Base-by-base conservation (phyloP, 2,329 filamentous ascomycete species). In the Bimuria novae-zelandiae region DNA sequence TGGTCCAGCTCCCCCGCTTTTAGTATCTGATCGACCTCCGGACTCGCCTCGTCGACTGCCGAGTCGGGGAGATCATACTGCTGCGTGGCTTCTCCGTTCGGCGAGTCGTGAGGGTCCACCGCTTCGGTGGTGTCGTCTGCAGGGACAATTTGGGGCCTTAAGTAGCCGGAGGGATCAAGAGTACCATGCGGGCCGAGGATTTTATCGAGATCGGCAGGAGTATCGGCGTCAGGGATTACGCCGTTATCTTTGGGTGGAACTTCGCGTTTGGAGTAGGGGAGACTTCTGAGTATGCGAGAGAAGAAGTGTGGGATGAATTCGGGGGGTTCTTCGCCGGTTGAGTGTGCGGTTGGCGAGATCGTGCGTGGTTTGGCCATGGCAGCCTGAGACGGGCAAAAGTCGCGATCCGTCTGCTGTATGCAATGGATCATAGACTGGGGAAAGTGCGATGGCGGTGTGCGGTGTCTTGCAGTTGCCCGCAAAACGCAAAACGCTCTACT, bases 171-270 rank as follows among this genome's bases (percentile, higher is more conserved):
- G 22, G 44, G 44, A 25, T 47, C 44, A 22, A 47, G 44, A 4
- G 44, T 52, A 10, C 49, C 49, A 17, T 46, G 35, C 23, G 37
- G 37, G 7, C 49, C 49, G 32, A 52, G 42, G 36, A 52, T 46
- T 33, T 32, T 36, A 35, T 45, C 27, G 43, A 45, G 42, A 32
- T 47, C 33, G 27, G 41, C 21, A 21, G 37, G 42, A 16, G 19
- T 12, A 19, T 37, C 29, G 14, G 23, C 22, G 33, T 47, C 44
- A 22, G 32, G 21, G 25, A 47, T 47, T 27, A 37, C 30, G 23
- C 44, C 44, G 16, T 46, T 45, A 8, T 42, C 16, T 19, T 41
- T 16, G 27, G 40, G 37, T 3, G 40, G 5, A 16, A 14, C 32
- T 39, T 47, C 33, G 19, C 33, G 33, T 21, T 37, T 37, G 16